These are phyloP conservation scores for Yarrowia sp. DNA, from an alignment of 805 yeast genomes.

Conservation along the genomic window DNA sequence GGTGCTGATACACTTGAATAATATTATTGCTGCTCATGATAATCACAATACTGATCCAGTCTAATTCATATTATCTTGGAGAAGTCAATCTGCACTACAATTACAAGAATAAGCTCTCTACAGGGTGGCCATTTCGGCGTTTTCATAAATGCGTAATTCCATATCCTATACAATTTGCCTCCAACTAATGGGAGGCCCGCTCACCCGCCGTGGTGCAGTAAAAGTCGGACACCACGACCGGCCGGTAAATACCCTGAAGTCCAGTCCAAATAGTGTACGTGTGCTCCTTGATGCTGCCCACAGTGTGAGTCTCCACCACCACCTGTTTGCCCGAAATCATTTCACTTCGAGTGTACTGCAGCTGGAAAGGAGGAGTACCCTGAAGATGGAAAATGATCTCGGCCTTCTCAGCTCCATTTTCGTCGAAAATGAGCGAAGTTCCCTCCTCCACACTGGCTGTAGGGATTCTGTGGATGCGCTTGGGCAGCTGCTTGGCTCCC, in stretches of 20 bases:
- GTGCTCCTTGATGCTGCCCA: slow-evolving; percentile 61
- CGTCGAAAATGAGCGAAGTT: slow-evolving; percentile 69
- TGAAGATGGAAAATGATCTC: slow-evolving; percentile 77
- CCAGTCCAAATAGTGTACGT: slow-evolving; percentile 73
- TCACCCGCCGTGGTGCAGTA: slow-evolving; percentile 49
- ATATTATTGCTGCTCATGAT: no score
- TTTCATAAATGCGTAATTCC: background rate
- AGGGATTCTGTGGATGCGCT: slow-evolving; percentile 56
- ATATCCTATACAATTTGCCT: slow-evolving; percentile 5
- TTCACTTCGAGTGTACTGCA: slow-evolving; percentile 77
- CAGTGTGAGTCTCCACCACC: slow-evolving; percentile 57
- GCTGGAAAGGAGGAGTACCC: slow-evolving; percentile 87
- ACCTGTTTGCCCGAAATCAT: slow-evolving; percentile 43
- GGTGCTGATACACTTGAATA: no score
- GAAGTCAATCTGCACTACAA: background rate
- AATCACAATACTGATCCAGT: no score
- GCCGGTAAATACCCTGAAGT: slow-evolving; percentile 91
- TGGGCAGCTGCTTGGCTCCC: slow-evolving; percentile 37
- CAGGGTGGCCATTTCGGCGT: background rate
- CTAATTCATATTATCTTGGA: no score
- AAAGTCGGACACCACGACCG: slow-evolving; percentile 82
- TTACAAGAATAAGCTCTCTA: no score
- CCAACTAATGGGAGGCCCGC: slow-evolving; percentile 17
- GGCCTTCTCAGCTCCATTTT: slow-evolving; percentile 93
- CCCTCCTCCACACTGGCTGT: slow-evolving; percentile 85